Evolutionary conservation across 2,329 filamentous ascomycete genomes (phyloP).

Genomic region (Elsinoe perseae): DNA sequence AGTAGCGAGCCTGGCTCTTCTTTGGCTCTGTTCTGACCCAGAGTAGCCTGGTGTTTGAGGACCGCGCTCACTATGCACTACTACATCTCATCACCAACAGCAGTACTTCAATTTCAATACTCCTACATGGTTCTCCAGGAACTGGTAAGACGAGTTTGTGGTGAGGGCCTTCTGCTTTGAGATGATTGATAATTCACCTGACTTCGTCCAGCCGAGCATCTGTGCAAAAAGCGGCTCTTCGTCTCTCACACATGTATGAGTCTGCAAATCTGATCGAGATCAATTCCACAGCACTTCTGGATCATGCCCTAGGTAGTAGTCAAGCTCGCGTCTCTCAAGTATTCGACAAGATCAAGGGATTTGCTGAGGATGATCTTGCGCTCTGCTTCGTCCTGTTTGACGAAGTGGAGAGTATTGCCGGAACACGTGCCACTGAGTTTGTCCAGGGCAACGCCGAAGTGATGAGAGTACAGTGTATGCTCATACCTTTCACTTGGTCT

Average conservation of each 20-base stretch:
- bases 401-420: constrained; percentile 44
- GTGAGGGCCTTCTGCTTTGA: constrained; percentile 19
- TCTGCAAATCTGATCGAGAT: constrained; percentile 37
- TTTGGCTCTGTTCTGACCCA: not conserved
- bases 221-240: constrained; percentile 45
- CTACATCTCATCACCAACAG: constrained; percentile 29
- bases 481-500: no score
- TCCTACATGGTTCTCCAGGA: constrained; percentile 39
- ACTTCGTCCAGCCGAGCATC: constrained; percentile 28
- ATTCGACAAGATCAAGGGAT: constrained; percentile 34
- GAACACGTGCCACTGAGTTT: constrained; percentile 35
- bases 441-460: constrained; percentile 40
- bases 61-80: not conserved
- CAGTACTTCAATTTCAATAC: constrained; percentile 40
- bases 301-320: constrained; percentile 44
- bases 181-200: not conserved
- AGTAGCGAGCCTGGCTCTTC: not conserved
- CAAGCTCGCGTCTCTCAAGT: constrained; percentile 37
- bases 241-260: constrained; percentile 34
- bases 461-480: no score
- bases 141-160: constrained; percentile 39
- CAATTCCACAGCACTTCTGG: constrained; percentile 39
- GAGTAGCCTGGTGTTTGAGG: not conserved
- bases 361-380: constrained; percentile 34
- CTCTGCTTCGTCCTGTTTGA: constrained; percentile 43